Evolutionary conservation across 2,329 filamentous ascomycete genomes (phyloP), one percentile per base, ranked within the genome.

Genomic region (Xylaria sp.): DNA sequence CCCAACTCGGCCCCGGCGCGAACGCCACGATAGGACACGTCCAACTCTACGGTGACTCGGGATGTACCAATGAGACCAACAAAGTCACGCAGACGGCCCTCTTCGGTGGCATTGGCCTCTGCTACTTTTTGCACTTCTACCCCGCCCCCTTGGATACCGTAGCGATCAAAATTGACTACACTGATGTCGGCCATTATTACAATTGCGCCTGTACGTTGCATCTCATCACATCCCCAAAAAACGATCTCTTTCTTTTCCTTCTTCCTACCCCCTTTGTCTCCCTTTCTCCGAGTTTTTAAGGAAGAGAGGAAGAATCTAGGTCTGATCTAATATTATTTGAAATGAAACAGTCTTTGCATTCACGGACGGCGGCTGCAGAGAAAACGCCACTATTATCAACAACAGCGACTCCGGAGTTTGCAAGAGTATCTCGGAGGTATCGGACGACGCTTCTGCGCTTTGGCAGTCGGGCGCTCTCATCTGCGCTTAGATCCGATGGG

Each of bases 11-110:
- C 28, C 57, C 15, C 17, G 49, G 25, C 51, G 21, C 51, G 43
- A 60, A 60, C 51, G 15, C 23, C 42, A 60, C 57, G 23, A 60
- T 60, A 54, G 57, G 40, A 17, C 42, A 42, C 21, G 57, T 60
- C 35, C 40, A 49, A 9, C 57, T 60, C 23, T 60, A 60, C 57
- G 57, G 57, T n/a, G 57, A 60, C 43, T 60, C 57, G 51, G 57
- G 57, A 60, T 60, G 57, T 55, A 60, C 57, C 42, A 60, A 60
- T 49, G 57, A 19, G 43, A 60, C 57, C 57, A 60, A 60, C 42
- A 50, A 17, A 28, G 23, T 23, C 17, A 50, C 57, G 50, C 14
- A 60, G 43, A 60, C 51, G 35, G 57, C 57, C 35, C 57, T 60
- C 51, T 60, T 55, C 25, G 57, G 57, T 43, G 57, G 57, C 57